Evolutionary conservation across 2,329 filamentous ascomycete species (phyloP).

Genomic region (Epichloe amarillans): DNA sequence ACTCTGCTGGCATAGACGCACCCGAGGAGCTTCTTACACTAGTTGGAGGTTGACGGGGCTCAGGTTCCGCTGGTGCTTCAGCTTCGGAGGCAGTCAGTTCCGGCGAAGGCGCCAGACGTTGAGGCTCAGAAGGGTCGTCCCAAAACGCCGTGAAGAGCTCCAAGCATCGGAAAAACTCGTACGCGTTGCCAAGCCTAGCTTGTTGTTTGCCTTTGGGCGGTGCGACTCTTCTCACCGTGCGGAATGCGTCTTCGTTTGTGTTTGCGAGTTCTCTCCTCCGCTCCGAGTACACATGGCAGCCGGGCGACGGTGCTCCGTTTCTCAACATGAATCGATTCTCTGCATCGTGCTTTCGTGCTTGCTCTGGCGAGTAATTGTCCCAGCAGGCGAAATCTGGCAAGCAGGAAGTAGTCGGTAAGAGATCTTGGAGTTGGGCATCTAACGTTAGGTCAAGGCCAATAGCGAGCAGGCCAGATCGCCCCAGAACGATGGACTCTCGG

Average conservation of each 20-base stretch:
- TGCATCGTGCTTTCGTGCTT: constrained; percentile 34
- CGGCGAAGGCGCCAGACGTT: constrained; percentile 19
- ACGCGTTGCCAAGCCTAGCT: constrained; percentile 46
- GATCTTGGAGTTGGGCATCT: constrained; percentile 31
- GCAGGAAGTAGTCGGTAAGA: constrained; percentile 40
- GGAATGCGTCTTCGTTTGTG: constrained; percentile 45
- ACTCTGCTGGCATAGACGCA: constrained; percentile 43
- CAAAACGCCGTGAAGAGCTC: constrained; percentile 46
- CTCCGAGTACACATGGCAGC: constrained; percentile 44
- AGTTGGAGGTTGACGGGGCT: constrained; percentile 6
- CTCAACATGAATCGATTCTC: constrained; percentile 34
- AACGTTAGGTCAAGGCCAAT: constrained; percentile 42
- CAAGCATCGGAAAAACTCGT: constrained; percentile 52
- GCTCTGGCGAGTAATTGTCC: constrained; percentile 34
- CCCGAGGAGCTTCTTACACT: constrained; percentile 33
- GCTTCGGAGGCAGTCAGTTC: constrained; percentile 15
- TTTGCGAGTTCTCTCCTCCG: constrained; percentile 43
- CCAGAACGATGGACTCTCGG: constrained; percentile 27
- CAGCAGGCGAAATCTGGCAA: constrained; percentile 41
- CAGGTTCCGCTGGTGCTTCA: constrained; percentile 2
- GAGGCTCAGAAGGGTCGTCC: constrained; percentile 41
- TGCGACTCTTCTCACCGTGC: constrained; percentile 45
- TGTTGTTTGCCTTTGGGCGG: constrained; percentile 38
- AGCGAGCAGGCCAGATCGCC: constrained; percentile 38
- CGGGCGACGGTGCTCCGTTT: constrained; percentile 42